These are phyloP conservation scores for Cystofilobasidium macerans DNA, from an alignment of 768 basidiomycete genomes.

Conservation along the genomic window DNA sequence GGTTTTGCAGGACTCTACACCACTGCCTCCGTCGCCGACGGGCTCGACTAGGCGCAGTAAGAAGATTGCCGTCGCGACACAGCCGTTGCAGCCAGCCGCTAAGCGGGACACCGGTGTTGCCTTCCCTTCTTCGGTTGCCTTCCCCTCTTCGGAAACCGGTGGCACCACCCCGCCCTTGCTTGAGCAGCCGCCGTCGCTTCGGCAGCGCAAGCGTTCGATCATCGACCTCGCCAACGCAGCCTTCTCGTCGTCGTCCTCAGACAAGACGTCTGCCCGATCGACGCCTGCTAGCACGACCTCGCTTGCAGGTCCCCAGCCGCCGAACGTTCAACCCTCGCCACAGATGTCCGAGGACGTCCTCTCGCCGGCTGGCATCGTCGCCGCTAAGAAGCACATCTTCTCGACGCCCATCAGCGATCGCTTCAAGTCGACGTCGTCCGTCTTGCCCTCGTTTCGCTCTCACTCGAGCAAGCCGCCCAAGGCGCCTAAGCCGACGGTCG, in stretches of 20 bases:
- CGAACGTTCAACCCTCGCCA: not conserved
- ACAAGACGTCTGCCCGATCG: not conserved
- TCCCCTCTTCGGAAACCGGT: not conserved
- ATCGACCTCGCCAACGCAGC: not conserved
- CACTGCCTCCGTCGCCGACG: not conserved
- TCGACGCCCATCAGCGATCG: slow-evolving; percentile 22
- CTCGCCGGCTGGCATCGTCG: slow-evolving; percentile 20
- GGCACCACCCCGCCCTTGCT: not conserved
- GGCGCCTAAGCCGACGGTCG: too few species aligned
- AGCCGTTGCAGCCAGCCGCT: not conserved
- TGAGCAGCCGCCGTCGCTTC: not conserved
- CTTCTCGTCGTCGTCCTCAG: not conserved
- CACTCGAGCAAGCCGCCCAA: not conserved
- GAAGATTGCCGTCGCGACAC: not conserved
- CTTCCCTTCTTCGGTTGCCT: not conserved
- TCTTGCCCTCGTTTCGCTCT: slow-evolving; percentile 1
- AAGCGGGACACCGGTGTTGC: not conserved
- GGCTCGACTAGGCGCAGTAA: not conserved
- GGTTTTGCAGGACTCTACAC: not conserved
- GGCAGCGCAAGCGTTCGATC: not conserved
- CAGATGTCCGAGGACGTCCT: slow-evolving; percentile 10
- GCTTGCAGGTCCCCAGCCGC: not conserved
- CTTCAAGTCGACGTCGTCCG: slow-evolving; percentile 17
- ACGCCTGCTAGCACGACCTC: not conserved
- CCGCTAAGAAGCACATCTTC: slow-evolving; percentile 21